These are phyloP conservation scores for Fraxinus xanthoxyloides DNA, from an alignment of 305 asterid species.

Conservation along the genomic window DNA sequence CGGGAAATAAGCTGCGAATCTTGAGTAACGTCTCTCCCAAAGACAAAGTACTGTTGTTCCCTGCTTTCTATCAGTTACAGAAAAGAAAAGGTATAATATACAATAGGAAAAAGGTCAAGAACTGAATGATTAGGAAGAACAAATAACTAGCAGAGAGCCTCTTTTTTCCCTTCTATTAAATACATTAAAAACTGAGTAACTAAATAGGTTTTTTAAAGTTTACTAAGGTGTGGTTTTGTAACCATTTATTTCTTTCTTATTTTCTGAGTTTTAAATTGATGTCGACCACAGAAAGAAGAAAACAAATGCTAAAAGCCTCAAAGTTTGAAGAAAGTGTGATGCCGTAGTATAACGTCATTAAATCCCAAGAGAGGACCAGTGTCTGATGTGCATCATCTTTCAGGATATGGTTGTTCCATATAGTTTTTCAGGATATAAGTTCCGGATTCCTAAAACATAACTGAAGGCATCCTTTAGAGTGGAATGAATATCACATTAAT, in stretches of 20 bases:
- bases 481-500: background rate
- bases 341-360: background rate
- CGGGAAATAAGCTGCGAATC: constrained; percentile 69
- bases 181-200: no score
- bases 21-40: constrained; percentile 61
- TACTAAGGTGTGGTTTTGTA: no score
- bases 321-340: background rate
- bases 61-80: constrained; percentile 46
- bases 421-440: background rate
- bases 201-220: no score
- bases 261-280: no score
- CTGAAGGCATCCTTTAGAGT: background rate
- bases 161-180: no score
- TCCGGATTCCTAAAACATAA: background rate
- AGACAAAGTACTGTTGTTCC: constrained; percentile 37
- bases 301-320: background rate
- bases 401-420: background rate
- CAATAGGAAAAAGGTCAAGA: background rate
- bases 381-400: background rate
- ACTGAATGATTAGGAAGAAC: background rate
- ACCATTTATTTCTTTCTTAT: background rate
- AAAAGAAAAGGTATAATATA: constrained; percentile 2
- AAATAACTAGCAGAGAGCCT: background rate
- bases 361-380: background rate
- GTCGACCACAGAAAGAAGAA: no score